Evolutionary conservation across 768 basidiomycete species (phyloP).

Genomic region (Boletus sp.): DNA sequence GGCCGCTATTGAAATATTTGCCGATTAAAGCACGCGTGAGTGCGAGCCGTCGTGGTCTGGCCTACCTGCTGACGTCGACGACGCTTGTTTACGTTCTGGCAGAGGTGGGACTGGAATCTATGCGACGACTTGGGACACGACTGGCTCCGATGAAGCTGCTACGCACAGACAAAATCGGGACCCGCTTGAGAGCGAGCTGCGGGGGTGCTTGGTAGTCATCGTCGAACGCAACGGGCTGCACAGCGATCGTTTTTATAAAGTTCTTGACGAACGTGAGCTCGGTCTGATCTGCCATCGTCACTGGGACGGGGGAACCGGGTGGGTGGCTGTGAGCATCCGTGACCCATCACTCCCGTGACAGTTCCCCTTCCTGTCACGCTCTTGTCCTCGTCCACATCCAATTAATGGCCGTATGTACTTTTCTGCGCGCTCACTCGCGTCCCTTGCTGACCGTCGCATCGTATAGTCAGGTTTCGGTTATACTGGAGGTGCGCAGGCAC

Average conservation of each 20-base stretch:
- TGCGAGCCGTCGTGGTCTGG: neutral
- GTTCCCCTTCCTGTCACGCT: neutral
- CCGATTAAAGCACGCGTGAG: constrained; percentile 10
- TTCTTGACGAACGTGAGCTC: constrained; percentile 63
- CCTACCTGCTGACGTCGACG: constrained; percentile 33
- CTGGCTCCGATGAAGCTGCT: neutral
- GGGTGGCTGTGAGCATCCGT: constrained; percentile 21
- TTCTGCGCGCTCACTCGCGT: neutral
- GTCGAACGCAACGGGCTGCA: constrained; percentile 63
- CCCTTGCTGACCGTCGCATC: constrained; percentile 11
- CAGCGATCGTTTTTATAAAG: constrained; percentile 58
- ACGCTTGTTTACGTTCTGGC: constrained; percentile 46
- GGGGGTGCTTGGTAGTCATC: constrained; percentile 78
- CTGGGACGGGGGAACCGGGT: neutral
- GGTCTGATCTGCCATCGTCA: constrained; percentile 50
- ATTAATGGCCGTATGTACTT: constrained; percentile 39
- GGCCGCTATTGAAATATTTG: constrained; percentile 10
- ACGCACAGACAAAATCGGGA: constrained; percentile 68
- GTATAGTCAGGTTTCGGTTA: constrained; percentile 63
- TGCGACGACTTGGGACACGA: constrained; percentile 8
- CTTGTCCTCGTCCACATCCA: constrained; percentile 2
- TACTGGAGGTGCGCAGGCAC: constrained; percentile 48
- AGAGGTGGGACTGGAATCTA: constrained; percentile 61
- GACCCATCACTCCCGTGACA: constrained; percentile 19
- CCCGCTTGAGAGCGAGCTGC: constrained; percentile 58